Base-by-base conservation (phyloP, 108 stramenopile species). In the Fragilariopsis cylindrus region DNA sequence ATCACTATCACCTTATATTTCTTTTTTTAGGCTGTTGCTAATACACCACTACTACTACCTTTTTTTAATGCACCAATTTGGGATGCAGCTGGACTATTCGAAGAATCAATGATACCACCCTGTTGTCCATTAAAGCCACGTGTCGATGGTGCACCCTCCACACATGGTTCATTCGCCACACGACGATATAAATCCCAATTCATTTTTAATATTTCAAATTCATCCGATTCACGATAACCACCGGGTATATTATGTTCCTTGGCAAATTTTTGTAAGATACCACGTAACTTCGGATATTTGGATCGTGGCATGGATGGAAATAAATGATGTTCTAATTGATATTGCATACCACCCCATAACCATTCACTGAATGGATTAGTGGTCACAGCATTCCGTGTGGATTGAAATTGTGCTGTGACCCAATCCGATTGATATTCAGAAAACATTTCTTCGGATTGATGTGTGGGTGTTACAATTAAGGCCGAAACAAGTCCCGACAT, bases 261-360 rank as follows among this genome's bases (percentile, higher is more conserved):
- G 64, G 94, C 95, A 83, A 98, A 96, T 67, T 91, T 87, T 39
- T 69, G 72, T 21, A 99, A 83, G 55, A 92, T 80, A 21, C 85
- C 81, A 68, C 85, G 85, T n/a, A 96, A 79, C 53, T 56, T 55
- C 12, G 87, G 85, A 72, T 97, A 97, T 63, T 94, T 92, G 71
- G 87, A 88, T 55, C 96, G 83, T 19, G 98, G 98, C 90, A 97
- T 91, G 62, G 85, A 85, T 39, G 98, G 98, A 84, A 98, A 98
- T 52, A 99, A 77, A 81, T 98, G 97, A 78, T 99, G 98, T 81
- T 96, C 95, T 62, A 97, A 80, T 74, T 97, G 96, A 72, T 97
- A 96, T 79, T 97, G 95, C 96, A 97, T 97, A 16, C 96, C 96
- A 8, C 96, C 96, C 95, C 95, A 97, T 40, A 97, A 65, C 92